Evolutionary conservation across 768 basidiomycete genomes (phyloP), one percentile per base, ranked within the genome.

Genomic region (Macrolepiota fuliginosa): DNA sequence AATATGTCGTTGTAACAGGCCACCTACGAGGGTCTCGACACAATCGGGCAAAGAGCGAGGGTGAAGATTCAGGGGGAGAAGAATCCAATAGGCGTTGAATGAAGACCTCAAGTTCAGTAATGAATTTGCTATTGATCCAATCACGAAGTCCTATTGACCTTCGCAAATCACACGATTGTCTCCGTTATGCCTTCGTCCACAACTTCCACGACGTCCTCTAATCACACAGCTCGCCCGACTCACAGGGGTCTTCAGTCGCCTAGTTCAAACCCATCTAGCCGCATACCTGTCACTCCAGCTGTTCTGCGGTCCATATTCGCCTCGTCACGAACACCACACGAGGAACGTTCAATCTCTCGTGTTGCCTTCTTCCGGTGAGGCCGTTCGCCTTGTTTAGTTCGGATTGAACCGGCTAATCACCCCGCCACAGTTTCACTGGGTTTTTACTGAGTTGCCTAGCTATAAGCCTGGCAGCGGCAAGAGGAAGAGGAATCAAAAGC

Each of bases 271-370:
- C 68, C 77, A 17, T 76, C 81, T 19, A 85, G 83, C 61, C 83
- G 89, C 25, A 89, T 94, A 54, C 91, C 92, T 58, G 90, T 94
- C 19, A 93, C 92, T 0, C 92, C 92, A 10, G 88, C 89, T 10
- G 87, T 91, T 1, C 71, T 94, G 62, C 81, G 92, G 42, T 88
- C 90, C 54, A 94, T 94, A 66, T 94, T 94, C 72, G 85, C 92
- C 27, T 94, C 91, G 12, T 94, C 92, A 22, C 84, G 92, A 13
- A 88, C 90, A 0, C 84, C 89, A 2, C 77, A 88, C 58, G 92
- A 94, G 70, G 92, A 94, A 71, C 84, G 92, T 29, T 87, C 90
- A 0, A 86, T 94, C 56, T 94, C 92, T 40, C 84, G 91, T 13
- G 81, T 92, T 55, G 92, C 92, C 32, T 94, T 94, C 78, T 94